Evolutionary conservation across 257 asterid genomes (phyloP), one percentile per base, ranked within the genome.

Genomic region (Salvia miltiorrhiza): DNA sequence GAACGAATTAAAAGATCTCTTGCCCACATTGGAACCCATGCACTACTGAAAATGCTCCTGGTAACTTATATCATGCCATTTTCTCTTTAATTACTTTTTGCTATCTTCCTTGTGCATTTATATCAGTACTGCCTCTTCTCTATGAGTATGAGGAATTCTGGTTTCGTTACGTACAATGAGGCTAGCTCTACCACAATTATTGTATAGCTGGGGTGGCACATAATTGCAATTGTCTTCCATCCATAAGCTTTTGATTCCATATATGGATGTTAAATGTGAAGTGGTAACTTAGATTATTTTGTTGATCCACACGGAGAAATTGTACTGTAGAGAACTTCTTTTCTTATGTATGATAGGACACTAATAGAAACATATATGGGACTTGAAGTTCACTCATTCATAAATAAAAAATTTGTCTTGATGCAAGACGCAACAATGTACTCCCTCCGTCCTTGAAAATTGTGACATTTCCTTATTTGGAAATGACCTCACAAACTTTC

Each of bases 11-110:
- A 84, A 76, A 85, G 87, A 41, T 76, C 88, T 20, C 93, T 91
- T 79, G 97, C 97, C 48, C 95, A 91, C 65, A 91, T 87, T 57
- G 96, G 96, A 65, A 88, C 96, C 57, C 95, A 91, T 85, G 97
- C 96, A 24, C 84, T 88, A 16, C 86, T 91, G 81, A 91, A 91
- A 77, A 89, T 89, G 96, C 96, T 89, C 71, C 80, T 89, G 95
- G 96, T 89, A 83, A 61, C 21, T 48, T 48, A 59, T n/a, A 10
- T 50, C 14, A 7, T 24, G 23, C 63, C 47, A 53, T 24, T 17
- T 63, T 57, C 63, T 48, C 7, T 41, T 56, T 59, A 30, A 48
- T 55, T 24, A 13, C n/a, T n/a, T n/a, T n/a, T 23, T 60, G 37
- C 17, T 55, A 13, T 33, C 53, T 13, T 69, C 57, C 13, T 43